A percentile compares a stretch with the other conserved stretches of the same genome.
Conservation (phyloP, 2,329 filamentous ascomycete genomes). For the Ciborinia camelliae region DNA sequence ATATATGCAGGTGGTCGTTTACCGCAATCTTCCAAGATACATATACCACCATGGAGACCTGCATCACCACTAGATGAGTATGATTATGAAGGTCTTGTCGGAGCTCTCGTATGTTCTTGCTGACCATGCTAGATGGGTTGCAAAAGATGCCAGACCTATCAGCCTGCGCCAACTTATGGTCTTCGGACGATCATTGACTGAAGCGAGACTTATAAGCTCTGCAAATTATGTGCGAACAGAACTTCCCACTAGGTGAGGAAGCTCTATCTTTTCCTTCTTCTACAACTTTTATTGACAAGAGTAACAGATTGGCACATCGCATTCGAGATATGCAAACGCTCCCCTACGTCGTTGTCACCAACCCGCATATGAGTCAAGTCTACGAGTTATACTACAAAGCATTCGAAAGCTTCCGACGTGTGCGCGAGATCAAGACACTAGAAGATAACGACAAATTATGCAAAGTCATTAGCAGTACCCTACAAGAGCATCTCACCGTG, state of each 20-base stretch:
- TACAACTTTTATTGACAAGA: conserved; percentile 4
- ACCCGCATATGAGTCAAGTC: conserved; percentile 87
- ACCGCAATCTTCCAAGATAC: conserved; percentile 21
- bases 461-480: conserved; percentile 70
- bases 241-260: conserved; percentile 70
- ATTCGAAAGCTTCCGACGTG: conserved; percentile 85
- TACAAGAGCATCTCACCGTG: conserved; percentile 85
- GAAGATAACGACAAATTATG: conserved; percentile 91
- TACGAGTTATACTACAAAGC: conserved; percentile 96
- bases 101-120: conserved; percentile 9
- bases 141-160: conserved; percentile 89
- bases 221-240: conserved; percentile 97
- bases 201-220: conserved; percentile 83
- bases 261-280: neutral
- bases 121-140: conserved; percentile 70
- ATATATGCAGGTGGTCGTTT: conserved; percentile 20
- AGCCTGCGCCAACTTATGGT: conserved; percentile 95
- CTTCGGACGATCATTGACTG: conserved; percentile 89
- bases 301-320: conserved; percentile 75
- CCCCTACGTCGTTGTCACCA: conserved; percentile 94
- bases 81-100: conserved; percentile 32
- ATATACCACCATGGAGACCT: conserved; percentile 54
- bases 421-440: conserved; percentile 77
- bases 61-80: conserved; percentile 63
- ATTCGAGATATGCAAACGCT: conserved; percentile 96